Evolutionary conservation across 2,329 filamentous ascomycete genomes (phyloP), one percentile per base, ranked within the genome.

Genomic region (Metarhizium brunneum): DNA sequence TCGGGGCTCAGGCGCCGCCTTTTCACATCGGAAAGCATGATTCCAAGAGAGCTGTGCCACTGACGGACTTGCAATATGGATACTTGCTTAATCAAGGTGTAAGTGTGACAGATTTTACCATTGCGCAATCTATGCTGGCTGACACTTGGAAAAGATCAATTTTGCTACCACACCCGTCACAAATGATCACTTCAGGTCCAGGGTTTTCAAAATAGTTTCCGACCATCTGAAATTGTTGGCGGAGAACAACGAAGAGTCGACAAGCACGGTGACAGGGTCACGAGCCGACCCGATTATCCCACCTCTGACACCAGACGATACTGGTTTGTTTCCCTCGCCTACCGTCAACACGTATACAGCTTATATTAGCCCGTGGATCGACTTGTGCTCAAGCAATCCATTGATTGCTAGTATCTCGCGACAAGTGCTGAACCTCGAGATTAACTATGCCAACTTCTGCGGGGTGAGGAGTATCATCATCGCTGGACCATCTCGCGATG

Each of bases 371-470:
- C 82, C 90, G 6, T 97, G 92, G 92, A 92, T 96, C 61, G 92
- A 97, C 67, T 75, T 97, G 13, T 87, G 86, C 64, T 95, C 92
- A 2, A 74, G 84, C 1, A 87, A 96, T 68, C 88, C 91, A 6
- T 71, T 92, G 59, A 85, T 97, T 59, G 85, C 90, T 7, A 89
- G 88, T 68, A 80, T 97, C 57, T 96, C 92, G 40, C 84, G 89
- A 48, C 92, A 96, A 72, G 88, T 95, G 6, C 77, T 99, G 60
- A 91, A 91, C 67, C 79, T 96, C 43, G 94, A 99, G 69, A 81
- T 97, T 50, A 88, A 90, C 51, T 99, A 96, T 72, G 94, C 95
- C 60, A 92, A 90, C 59, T 99, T 97, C 72, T 96, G 91, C 66
- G 95, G 95, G 40, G 81, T 94, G 50, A 84, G 85, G 55, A 95